Conservation (phyloP, 768 basidiomycete species). For the Cystobasidium onofrii region DNA sequence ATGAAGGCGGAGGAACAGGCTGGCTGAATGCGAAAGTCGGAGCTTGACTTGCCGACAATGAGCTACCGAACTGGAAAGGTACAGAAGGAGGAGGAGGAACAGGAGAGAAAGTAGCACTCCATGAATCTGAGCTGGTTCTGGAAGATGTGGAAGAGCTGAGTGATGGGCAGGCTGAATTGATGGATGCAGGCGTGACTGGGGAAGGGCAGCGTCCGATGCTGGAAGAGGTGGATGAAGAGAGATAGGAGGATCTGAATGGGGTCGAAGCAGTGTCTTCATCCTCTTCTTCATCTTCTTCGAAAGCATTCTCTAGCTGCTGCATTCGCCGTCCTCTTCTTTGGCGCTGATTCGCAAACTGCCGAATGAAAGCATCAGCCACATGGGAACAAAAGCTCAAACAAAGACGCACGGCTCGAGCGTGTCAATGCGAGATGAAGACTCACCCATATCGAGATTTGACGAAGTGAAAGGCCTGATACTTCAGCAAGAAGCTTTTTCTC, state of each 20-base stretch:
- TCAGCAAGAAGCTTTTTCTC: not conserved
- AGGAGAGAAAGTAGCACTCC: not conserved
- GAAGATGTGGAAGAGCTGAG: constrained; percentile 21
- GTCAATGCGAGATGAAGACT: not conserved
- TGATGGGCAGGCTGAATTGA: constrained; percentile 7
- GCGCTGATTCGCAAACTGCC: constrained; percentile 8
- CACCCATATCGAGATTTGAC: constrained; percentile 4
- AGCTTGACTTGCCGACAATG: not conserved
- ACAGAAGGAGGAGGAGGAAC: not conserved
- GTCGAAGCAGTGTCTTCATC: not conserved
- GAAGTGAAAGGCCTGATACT: not conserved
- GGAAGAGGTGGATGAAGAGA: not conserved
- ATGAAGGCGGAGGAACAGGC: not conserved
- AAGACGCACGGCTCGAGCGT: not conserved
- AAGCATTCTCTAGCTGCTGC: not conserved
- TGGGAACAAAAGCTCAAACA: not conserved
- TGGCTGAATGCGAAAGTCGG: not conserved
- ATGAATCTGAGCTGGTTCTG: not conserved
- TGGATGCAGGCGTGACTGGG: not conserved
- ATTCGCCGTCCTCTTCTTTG: constrained; percentile 1
- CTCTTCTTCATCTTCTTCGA: not conserved
- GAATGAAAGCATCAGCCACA: not conserved
- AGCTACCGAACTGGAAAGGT: not conserved
- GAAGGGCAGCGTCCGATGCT: not conserved
- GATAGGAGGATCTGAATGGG: not conserved